Base-by-base conservation (phyloP, 2,329 filamentous ascomycete species). In the Fusarium armeniacum region DNA sequence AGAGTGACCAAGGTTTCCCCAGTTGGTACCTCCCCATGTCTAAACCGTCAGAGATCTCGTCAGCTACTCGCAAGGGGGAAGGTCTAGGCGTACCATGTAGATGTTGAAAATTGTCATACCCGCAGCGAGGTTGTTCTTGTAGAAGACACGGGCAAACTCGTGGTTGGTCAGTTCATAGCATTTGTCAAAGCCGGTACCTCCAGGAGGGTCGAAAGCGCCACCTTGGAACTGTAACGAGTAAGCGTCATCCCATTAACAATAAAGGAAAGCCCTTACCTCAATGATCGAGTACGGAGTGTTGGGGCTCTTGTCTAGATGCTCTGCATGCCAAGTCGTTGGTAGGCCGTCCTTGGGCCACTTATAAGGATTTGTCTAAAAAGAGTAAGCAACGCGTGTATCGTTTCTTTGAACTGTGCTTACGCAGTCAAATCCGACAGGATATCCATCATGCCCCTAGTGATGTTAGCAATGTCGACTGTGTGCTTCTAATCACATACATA, bases 21-120 rank as follows among this genome's bases (percentile, higher is more conserved):
- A 95, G 76, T 95, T 96, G 0, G 92, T 94, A 8, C 92, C 93
- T 16, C 93, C 93, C 69, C 86, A 92, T 1, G 86, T 89, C 86
- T 87, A 35, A 3, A 1, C 0, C 4, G 32, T 66, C 5, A 65
- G 57, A 78, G 1, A 18, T 3, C 5, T 11, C 7, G 13, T 1
- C 12, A 33, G 3, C 2, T 5, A 28, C 4, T 4, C 1, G 1
- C 6, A 1, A 2, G 1, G 1, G 2, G 2, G 3, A 16, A 22
- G 1, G 2, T 1, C 22, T 7, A 2, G 0, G 1, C 70, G 5
- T 75, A 89, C 88, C 92, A 94, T 94, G 77, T 94, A 94, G 2
- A 93, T 75, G 70, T 90, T 94, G 60, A 93, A 82, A 10, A 95
- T 87, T 0, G 86, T 88, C 4, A 90, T 85, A 0, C 89, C 90